phyloP scores from a whole-genome alignment of 768 basidiomycete species.

The Lyophyllum atratum region DNA sequence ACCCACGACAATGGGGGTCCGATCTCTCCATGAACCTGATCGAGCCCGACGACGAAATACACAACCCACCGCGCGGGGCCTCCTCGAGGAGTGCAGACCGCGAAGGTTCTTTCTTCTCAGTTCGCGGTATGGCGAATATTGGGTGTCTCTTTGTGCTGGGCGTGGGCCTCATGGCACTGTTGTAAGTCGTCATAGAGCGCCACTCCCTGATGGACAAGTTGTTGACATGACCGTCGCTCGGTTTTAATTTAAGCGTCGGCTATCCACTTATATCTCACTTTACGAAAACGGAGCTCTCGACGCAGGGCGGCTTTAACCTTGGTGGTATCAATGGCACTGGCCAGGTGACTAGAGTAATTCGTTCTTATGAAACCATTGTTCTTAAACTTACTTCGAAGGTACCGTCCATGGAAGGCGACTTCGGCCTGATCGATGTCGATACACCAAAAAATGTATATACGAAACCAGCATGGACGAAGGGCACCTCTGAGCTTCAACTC shows the following conservation, averaged over 20 bases:
- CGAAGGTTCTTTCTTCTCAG: slow-evolving; percentile 40
- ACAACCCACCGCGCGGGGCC: slow-evolving; percentile 52
- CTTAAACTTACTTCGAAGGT: slow-evolving; percentile 38
- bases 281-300: slow-evolving; percentile 21
- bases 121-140: slow-evolving; percentile 61
- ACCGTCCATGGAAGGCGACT: slow-evolving; percentile 56
- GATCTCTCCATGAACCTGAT: slow-evolving; percentile 40
- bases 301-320: slow-evolving; percentile 36
- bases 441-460: slow-evolving; percentile 58
- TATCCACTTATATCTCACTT: slow-evolving; percentile 40
- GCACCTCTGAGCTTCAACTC: slow-evolving; percentile 47
- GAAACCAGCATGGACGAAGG: slow-evolving; percentile 58
- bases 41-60: slow-evolving; percentile 62
- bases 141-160: slow-evolving; percentile 58
- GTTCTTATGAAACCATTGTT: background rate
- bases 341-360: slow-evolving; percentile 36
- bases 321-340: slow-evolving; percentile 66
- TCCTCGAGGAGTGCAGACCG: slow-evolving; percentile 16
- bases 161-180: slow-evolving; percentile 51
- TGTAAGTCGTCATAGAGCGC: slow-evolving; percentile 47
- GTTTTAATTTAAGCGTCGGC: slow-evolving; percentile 28
- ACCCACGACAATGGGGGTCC: slow-evolving; percentile 57
- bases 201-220: background rate
- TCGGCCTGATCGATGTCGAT: slow-evolving; percentile 56
- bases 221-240: background rate